Percentiles rank a stretch among this genome's conserved stretches.
Evolutionary conservation across 306 rosid genomes (phyloP).

Genomic region (Amphicarpaea edgeworthii): DNA sequence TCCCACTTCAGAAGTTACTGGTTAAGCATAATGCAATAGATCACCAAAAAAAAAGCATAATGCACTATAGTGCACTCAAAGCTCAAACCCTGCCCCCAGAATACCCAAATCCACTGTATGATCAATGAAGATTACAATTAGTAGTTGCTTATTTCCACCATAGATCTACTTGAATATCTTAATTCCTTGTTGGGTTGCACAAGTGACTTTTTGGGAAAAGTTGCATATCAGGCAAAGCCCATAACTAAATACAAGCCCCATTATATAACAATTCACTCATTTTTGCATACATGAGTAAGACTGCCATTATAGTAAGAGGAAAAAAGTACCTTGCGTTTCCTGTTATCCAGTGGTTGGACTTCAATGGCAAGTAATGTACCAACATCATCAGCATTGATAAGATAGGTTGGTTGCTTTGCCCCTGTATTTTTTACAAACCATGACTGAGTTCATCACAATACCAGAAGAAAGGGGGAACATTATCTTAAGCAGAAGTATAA

Average conservation of each 20-base stretch:
- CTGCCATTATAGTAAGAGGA: conserved; percentile 21
- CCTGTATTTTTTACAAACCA: conserved; percentile 60
- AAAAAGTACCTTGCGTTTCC: conserved; percentile 85
- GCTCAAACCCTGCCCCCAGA: conserved; percentile 13
- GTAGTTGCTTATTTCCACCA: conserved; percentile 6
- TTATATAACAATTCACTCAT: conserved; percentile 16
- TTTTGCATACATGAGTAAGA: conserved; percentile 28
- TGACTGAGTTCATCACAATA: conserved; percentile 38
- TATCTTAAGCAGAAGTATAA: conserved; percentile 34
- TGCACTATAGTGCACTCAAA: conserved; percentile 20
- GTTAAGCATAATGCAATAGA: conserved; percentile 32
- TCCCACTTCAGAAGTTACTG: conserved; percentile 20
- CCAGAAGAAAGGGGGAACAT: conserved; percentile 34
- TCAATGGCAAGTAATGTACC: conserved; percentile 88
- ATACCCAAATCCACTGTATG: conserved; percentile 21
- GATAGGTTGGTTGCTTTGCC: conserved; percentile 95
- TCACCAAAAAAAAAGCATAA: no score
- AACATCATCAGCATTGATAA: conserved; percentile 89
- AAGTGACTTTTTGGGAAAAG: not conserved
- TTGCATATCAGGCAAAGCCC: conserved; percentile 27
- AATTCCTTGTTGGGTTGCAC: not conserved
- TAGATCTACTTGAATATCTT: conserved; percentile 31
- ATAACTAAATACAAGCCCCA: conserved; percentile 16
- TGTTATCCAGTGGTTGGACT: conserved; percentile 93
- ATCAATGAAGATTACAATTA: conserved; percentile 24